A percentile compares a stretch with the other conserved stretches of the same genome.
phyloP scores from a whole-genome alignment of 192 early-diverging fungal genomes.

The Thoreauomyces humboldtii region DNA sequence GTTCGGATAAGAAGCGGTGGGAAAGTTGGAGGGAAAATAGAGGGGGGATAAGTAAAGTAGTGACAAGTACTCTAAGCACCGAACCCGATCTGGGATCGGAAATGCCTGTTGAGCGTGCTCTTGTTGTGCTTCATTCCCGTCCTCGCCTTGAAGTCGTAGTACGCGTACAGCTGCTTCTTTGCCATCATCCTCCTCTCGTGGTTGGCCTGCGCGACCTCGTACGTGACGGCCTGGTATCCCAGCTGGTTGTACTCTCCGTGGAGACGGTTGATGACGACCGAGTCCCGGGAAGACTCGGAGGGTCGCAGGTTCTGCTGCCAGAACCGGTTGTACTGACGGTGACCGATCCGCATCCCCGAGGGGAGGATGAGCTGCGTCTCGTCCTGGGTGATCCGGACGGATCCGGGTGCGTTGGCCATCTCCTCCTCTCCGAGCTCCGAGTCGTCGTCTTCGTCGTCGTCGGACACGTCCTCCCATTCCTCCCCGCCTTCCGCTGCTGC shows the following conservation, averaged over 20 bases:
- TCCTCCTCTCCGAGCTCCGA: constrained; percentile 39
- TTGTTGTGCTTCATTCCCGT: constrained; percentile 60
- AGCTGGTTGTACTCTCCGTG: constrained; percentile 64
- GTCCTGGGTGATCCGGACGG: constrained; percentile 63
- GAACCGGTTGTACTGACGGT: constrained; percentile 75
- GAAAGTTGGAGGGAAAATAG: too few species aligned
- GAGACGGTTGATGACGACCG: constrained; percentile 75
- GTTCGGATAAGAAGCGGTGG: too few species aligned
- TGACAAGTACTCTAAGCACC: constrained; percentile 30
- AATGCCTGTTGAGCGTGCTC: constrained; percentile 84
- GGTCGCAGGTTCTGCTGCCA: constrained; percentile 75
- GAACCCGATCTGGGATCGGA: constrained; percentile 77
- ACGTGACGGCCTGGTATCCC: constrained; percentile 39
- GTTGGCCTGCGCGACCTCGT: constrained; percentile 32
- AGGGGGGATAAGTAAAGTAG: too few species aligned
- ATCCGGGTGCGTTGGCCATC: constrained; percentile 9
- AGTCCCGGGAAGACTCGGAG: constrained; percentile 58
- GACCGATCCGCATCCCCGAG: constrained; percentile 75
- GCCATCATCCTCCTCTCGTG: constrained; percentile 45
- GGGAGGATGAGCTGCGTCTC: constrained; percentile 87
- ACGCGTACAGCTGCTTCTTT: constrained; percentile 56
- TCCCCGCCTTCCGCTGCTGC: background rate
- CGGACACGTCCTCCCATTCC: constrained; percentile 39
- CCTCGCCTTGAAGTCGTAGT: constrained; percentile 64
- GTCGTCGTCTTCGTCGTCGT: constrained; percentile 41